Evolutionary conservation across 1,284 basidiomycete species (phyloP).

Genomic region (Cryptococcus neoformans): DNA sequence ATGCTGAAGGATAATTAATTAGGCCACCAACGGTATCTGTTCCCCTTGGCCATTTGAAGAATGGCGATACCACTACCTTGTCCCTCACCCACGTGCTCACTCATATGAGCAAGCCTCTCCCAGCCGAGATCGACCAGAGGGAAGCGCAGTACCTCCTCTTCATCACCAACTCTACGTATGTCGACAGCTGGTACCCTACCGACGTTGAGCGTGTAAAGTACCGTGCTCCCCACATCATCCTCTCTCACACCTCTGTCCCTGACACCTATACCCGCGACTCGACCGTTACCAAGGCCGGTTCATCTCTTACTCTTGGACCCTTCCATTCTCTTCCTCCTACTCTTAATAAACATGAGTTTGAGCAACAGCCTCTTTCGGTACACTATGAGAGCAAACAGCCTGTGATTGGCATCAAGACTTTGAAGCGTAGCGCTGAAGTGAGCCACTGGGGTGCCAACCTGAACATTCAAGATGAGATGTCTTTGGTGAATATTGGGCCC

Average conservation of each 20-base stretch:
- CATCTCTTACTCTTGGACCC: constrained; percentile 84
- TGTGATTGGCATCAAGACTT: constrained; percentile 67
- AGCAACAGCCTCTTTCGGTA: constrained; percentile 65
- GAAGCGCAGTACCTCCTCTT: constrained; percentile 81
- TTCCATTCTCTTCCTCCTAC: constrained; percentile 68
- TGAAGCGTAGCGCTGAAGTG: constrained; percentile 79
- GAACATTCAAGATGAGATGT: constrained; percentile 85
- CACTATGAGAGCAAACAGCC: constrained; percentile 81
- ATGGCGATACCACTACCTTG: constrained; percentile 64
- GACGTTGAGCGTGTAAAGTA: constrained; percentile 78
- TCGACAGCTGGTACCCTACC: constrained; percentile 80
- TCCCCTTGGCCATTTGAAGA: constrained; percentile 39
- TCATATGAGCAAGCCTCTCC: constrained; percentile 72
- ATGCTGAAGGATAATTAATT: constrained; percentile 23
- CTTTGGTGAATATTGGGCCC: constrained; percentile 83
- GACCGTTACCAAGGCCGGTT: constrained; percentile 64
- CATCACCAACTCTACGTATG: constrained; percentile 60
- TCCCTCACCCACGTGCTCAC: constrained; percentile 72
- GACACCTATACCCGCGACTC: constrained; percentile 42
- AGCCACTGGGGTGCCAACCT: constrained; percentile 97
- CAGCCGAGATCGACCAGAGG: constrained; percentile 66
- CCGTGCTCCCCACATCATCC: constrained; percentile 64
- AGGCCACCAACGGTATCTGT: constrained; percentile 36
- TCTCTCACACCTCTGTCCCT: constrained; percentile 60
- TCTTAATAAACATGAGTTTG: constrained; percentile 51